Evolutionary conservation across 306 rosid genomes (phyloP), one percentile per base, ranked within the genome.

Genomic region (Glycine tomentella): DNA sequence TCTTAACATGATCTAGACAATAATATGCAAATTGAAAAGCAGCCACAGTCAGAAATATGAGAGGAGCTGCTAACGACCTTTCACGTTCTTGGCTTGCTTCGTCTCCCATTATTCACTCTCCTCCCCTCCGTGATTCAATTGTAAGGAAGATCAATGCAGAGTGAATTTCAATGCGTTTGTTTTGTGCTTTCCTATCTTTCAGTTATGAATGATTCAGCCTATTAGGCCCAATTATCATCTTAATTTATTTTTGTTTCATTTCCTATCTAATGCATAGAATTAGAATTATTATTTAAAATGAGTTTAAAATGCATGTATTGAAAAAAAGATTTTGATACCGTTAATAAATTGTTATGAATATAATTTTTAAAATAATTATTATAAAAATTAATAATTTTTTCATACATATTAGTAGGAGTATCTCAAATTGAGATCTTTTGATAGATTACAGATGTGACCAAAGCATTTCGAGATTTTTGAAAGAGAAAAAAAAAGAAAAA

Each of bases 21-120:
- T 64, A 34, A 3, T 85, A 85, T 44, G 87, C 72, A 17, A 83
- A 51, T 12, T 91, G 97, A 81, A 92, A 90, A 82, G 72, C 77
- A 12, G 89, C 76, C 10, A 90, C 90, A 31, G 88, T 64, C 0
- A 80, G 0, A 69, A 94, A 90, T 33, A 91, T 85, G 44, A 71
- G 8, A 9, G 91, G 91, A 67, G 98, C 91, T 48, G 88, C 92
- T 5, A 84, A 4, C 10, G 90, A 90, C 6, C 76, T 81, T 49
- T 81, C 87, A 71, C 33, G 73, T 52, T 70, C 80, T 6, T 80
- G 58, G 75, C 69, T 83, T 81, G 81, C 86, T 72, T 72, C 80
- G 49, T 77, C 69, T 36, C 5, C 87, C 87, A 84, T 84, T 9
- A 74, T 50, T 55, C 36, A 46, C 50, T 52, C 65, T 83, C 48